Evolutionary conservation across 164 flowering plant genomes (phyloP).

Genomic region (Litsea cubeba): DNA sequence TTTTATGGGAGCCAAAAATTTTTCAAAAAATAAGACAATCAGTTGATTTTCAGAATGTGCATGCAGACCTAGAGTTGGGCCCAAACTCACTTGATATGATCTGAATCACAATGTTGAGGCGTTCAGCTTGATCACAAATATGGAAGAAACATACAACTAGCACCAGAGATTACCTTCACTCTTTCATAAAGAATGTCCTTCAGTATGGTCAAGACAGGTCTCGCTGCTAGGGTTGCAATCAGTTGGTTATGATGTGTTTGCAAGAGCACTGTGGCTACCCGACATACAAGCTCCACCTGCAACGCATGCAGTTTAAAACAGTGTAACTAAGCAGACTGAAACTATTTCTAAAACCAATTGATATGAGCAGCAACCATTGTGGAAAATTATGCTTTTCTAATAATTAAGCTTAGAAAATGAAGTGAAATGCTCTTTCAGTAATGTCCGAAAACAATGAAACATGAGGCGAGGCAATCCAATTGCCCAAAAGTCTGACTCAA

Average conservation of each 20-base stretch:
- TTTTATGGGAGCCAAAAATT: too few species aligned
- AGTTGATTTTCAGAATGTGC: background rate
- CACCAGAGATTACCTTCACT: constrained; percentile 56
- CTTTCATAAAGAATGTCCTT: constrained; percentile 58
- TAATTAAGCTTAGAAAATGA: too few species aligned
- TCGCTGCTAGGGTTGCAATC: constrained; percentile 70
- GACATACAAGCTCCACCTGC: constrained; percentile 90
- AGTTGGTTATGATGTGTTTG: constrained; percentile 83
- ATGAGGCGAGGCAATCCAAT: too few species aligned
- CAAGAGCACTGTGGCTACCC: constrained; percentile 63
- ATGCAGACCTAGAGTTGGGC: too few species aligned
- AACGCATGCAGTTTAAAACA: background rate
- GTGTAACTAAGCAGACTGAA: too few species aligned
- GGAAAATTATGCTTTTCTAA: background rate
- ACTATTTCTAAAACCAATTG: background rate
- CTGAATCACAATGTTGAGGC: background rate
- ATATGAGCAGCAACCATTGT: background rate
- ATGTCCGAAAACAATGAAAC: too few species aligned
- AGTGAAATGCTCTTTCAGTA: too few species aligned
- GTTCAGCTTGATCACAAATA: background rate
- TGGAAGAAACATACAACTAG: background rate
- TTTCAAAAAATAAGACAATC: too few species aligned
- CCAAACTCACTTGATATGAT: background rate
- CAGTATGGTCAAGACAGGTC: constrained; percentile 59
- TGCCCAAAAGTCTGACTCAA: too few species aligned